Percentiles rank a stretch among this genome's conserved stretches.
Conservation (phyloP, 2,329 filamentous ascomycete species). For the Pyricularia pennisetigena region DNA sequence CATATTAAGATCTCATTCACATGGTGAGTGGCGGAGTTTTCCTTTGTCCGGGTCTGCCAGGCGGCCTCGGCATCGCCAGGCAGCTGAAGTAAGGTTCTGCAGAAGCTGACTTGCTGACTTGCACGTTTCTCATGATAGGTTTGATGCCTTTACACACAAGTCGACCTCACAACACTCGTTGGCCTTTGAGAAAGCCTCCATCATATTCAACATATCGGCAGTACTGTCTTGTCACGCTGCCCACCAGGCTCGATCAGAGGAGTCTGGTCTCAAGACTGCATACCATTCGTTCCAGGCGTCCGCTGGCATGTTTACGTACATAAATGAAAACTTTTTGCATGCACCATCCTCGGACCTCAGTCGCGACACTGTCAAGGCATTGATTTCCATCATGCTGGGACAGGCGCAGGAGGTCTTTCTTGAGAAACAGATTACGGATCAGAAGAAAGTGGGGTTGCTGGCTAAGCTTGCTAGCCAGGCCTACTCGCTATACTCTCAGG, state of each 20-base stretch:
- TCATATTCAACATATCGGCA: slow-evolving; percentile 98
- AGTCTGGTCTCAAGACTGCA: slow-evolving; percentile 86
- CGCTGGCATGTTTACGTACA: slow-evolving; percentile 99
- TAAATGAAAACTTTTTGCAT: slow-evolving; percentile 98
- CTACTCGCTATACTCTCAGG: slow-evolving; percentile 77
- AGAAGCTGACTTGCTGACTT: background rate
- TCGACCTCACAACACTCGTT: slow-evolving; percentile 94
- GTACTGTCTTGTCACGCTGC: slow-evolving; percentile 94
- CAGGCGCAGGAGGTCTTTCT: slow-evolving; percentile 96
- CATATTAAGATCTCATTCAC: slow-evolving; percentile 99
- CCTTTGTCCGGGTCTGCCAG: background rate
- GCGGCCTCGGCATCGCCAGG: background rate
- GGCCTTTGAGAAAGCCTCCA: slow-evolving; percentile 96
- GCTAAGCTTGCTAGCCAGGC: slow-evolving; percentile 92
- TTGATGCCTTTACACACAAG: slow-evolving; percentile 98
- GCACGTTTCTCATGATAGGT: slow-evolving; percentile 46
- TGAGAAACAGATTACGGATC: slow-evolving; percentile 87
- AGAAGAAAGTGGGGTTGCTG: slow-evolving; percentile 84
- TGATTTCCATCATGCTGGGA: slow-evolving; percentile 88
- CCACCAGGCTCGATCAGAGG: slow-evolving; percentile 83
- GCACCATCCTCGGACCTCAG: slow-evolving; percentile 94
- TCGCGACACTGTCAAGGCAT: slow-evolving; percentile 86
- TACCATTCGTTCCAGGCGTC: slow-evolving; percentile 98
- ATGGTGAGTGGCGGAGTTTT: slow-evolving; percentile 50
- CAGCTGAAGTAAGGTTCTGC: background rate